phyloP scores from a whole-genome alignment of 169 alveolate species.

The Hepatocystis sp. region DNA sequence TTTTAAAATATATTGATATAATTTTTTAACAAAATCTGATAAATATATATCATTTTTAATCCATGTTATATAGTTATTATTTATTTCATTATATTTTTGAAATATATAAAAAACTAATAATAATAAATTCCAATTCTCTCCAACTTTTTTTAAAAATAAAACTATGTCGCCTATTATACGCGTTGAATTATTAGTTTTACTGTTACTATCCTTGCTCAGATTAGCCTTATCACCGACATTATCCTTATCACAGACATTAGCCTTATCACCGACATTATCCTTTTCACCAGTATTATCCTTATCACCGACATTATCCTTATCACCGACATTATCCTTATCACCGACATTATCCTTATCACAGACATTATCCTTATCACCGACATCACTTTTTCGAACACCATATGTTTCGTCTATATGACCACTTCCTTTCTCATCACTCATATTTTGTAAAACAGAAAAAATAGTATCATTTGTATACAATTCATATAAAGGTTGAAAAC shows the following conservation, averaged over 20 bases:
- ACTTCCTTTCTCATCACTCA: too few relatives aligned
- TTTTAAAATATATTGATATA: conserved; percentile 56
- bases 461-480: conserved; percentile 41
- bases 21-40: conserved; percentile 40
- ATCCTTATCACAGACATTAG: too few relatives aligned
- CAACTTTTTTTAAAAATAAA: conserved; percentile 51
- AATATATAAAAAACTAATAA: conserved; percentile 56
- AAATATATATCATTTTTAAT: conserved; percentile 22
- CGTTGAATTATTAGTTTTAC: conserved; percentile 17
- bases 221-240: not conserved
- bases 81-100: conserved; percentile 65
- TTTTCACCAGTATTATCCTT: too few relatives aligned
- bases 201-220: not conserved
- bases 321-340: too few relatives aligned
- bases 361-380: too few relatives aligned
- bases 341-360: too few relatives aligned
- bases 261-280: too few relatives aligned
- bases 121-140: conserved; percentile 65
- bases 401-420: too few relatives aligned
- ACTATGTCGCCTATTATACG: conserved; percentile 41
- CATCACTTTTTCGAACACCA: too few relatives aligned
- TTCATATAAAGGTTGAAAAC: conserved; percentile 33
- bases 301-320: too few relatives aligned
- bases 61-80: conserved; percentile 17
- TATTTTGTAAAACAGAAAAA: conserved; percentile 38